These are phyloP conservation scores for Phytophthora hybrid DNA, from an alignment of 352 stramenopile species.

Conservation along the genomic window DNA sequence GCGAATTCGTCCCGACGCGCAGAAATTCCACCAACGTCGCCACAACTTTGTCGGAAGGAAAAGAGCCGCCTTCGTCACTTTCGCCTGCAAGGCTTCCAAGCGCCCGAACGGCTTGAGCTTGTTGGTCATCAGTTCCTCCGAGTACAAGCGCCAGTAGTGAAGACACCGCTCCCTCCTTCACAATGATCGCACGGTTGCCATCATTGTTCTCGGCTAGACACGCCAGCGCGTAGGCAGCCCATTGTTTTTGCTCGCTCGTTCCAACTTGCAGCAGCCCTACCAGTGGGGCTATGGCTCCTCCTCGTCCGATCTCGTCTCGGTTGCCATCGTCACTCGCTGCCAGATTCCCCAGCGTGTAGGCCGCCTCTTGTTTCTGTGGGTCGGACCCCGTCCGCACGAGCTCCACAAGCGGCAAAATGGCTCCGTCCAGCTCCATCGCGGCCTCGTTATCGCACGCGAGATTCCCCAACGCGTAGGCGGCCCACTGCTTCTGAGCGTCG, in stretches of 20 bases:
- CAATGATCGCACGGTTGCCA: conserved; percentile 2
- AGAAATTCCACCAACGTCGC: conserved; percentile 11
- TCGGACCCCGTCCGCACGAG: conserved; percentile 25
- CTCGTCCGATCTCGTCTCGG: conserved; percentile 23
- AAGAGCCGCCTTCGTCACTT: neutral
- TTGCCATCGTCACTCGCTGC: conserved; percentile 13
- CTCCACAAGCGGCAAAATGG: conserved; percentile 31
- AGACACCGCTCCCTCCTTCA: conserved; percentile 15
- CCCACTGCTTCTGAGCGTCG: conserved; percentile 27
- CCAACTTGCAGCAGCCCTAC: conserved; percentile 12
- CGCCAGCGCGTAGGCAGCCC: conserved; percentile 15
- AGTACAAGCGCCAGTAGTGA: conserved; percentile 6
- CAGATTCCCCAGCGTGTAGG: conserved; percentile 26
- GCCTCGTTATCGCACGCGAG: conserved; percentile 27
- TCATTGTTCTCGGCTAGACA: conserved; percentile 23
- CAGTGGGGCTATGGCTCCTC: conserved; percentile 27
- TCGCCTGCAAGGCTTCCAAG: conserved; percentile 11
- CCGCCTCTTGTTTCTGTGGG: conserved; percentile 30
- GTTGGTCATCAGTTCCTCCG: conserved; percentile 11
- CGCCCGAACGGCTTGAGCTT: conserved; percentile 7
- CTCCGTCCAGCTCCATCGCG: conserved; percentile 15
- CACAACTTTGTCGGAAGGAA: conserved; percentile 3
- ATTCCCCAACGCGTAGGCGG: conserved; percentile 30
- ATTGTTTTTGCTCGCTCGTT: conserved; percentile 13
- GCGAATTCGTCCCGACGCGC: conserved; percentile 2